Evolutionary conservation across 176 grass and related monocot genomes (phyloP).

Genomic region (Cenchrus fungigraminus): DNA sequence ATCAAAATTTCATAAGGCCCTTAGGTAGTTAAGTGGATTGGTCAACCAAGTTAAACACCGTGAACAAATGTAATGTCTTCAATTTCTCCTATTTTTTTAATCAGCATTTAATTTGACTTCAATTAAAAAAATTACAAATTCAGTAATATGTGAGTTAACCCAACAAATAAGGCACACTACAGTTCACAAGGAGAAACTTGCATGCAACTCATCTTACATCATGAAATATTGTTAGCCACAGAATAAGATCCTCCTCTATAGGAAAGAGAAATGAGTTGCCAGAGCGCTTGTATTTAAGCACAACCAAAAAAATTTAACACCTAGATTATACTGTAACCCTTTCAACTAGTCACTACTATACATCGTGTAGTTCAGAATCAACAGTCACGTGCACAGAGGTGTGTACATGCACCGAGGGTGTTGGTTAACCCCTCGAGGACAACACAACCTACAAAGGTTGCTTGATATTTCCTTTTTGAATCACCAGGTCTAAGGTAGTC

Average conservation of each 20-base stretch:
- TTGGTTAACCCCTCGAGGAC: no score
- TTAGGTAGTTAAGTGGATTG: not conserved
- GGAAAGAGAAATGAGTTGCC: not conserved
- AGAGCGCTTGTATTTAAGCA: slow-evolving; percentile 14
- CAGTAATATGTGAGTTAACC: not conserved
- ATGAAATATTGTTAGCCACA: slow-evolving; percentile 1
- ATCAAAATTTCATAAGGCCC: not conserved
- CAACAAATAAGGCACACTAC: not conserved
- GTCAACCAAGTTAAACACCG: not conserved
- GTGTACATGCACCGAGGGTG: no score
- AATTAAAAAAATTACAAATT: not conserved
- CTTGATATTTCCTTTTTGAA: not conserved
- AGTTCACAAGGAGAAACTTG: not conserved
- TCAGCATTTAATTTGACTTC: not conserved
- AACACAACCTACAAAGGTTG: no score
- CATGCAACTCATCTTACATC: not conserved
- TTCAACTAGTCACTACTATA: slow-evolving; percentile 17
- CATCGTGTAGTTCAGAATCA: slow-evolving; percentile 3
- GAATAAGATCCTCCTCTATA: not conserved
- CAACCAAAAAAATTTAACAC: not conserved
- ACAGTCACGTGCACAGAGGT: not conserved
- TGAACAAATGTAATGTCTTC: slow-evolving; percentile 8
- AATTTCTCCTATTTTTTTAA: not conserved
- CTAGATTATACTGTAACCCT: not conserved
- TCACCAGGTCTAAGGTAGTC: not conserved